A percentile compares a stretch with the other conserved stretches of the same genome.
Conservation (phyloP, 805 yeast genomes). For the Metschnikowia peoriensis region DNA sequence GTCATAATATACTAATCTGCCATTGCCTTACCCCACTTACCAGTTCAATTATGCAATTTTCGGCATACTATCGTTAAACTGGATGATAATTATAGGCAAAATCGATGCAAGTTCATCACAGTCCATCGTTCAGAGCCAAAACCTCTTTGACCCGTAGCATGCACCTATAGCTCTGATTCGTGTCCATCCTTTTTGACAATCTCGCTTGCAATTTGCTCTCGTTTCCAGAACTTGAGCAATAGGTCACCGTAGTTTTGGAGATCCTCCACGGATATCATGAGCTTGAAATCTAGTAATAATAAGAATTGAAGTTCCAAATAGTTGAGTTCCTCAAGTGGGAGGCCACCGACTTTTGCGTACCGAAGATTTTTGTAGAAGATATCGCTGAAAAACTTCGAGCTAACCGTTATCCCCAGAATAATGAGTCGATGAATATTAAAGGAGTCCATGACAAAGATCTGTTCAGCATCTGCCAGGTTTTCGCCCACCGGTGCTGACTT, state of each 20-base stretch:
- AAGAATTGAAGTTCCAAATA: conserved; percentile 89
- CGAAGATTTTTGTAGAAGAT: conserved; percentile 91
- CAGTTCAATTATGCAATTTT: too few relatives aligned
- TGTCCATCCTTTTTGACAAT: conserved; percentile 15
- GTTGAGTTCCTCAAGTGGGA: conserved; percentile 89
- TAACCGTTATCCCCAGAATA: conserved; percentile 92
- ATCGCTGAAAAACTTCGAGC: conserved; percentile 92
- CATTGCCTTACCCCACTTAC: too few relatives aligned
- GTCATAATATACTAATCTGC: too few relatives aligned
- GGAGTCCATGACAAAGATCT: conserved; percentile 90
- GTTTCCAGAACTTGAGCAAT: conserved; percentile 77
- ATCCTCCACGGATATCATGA: conserved; percentile 87
- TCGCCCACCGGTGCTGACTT: conserved; percentile 26
- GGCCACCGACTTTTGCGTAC: conserved; percentile 94
- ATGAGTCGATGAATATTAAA: conserved; percentile 92
- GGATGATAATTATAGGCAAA: too few relatives aligned
- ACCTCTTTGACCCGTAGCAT: too few relatives aligned
- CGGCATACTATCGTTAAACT: too few relatives aligned
- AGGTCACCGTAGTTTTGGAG: conserved; percentile 87
- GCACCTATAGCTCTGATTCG: not conserved
- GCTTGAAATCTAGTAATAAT: conserved; percentile 76
- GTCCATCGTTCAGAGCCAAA: too few relatives aligned
- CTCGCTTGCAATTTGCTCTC: conserved; percentile 55
- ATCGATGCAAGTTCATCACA: too few relatives aligned
- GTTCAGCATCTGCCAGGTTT: conserved; percentile 35